These are phyloP conservation scores for Lentinus tigrinus DNA, from an alignment of 768 basidiomycete genomes.

Conservation along the genomic window DNA sequence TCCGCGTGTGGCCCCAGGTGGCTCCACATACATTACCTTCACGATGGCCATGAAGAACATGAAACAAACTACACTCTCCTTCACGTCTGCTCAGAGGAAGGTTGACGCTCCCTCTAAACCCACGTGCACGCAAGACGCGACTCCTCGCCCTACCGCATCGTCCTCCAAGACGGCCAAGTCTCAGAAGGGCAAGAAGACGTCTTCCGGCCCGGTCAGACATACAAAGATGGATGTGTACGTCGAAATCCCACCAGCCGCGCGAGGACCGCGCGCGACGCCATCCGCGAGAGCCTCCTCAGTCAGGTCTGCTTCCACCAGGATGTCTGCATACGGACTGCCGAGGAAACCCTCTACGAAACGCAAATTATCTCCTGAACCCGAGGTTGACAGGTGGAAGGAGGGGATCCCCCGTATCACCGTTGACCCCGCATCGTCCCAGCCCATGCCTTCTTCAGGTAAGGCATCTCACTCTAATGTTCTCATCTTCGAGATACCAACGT, in stretches of 20 bases:
- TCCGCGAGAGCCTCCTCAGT: not conserved
- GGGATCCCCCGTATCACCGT: not conserved
- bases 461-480: no score
- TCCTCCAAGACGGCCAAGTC: not conserved
- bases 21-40: not conserved
- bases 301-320: not conserved
- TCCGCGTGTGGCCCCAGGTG: no score
- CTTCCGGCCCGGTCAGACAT: conserved; percentile 20
- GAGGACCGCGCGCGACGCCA: not conserved
- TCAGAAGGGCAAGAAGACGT: conserved; percentile 9
- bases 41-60: conserved; percentile 10
- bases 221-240: conserved; percentile 22
- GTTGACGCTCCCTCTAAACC: not conserved
- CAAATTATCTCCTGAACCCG: not conserved
- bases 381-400: not conserved
- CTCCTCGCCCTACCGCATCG: conserved; percentile 15
- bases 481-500: not conserved
- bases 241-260: conserved; percentile 25
- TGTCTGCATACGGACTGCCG: not conserved
- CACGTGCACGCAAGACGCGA: not conserved
- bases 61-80: conserved; percentile 16
- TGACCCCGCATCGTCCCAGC: not conserved
- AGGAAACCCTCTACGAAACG: conserved; percentile 8
- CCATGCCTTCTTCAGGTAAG: not conserved
- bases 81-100: conserved; percentile 21